Evolutionary conservation across 208 protist genomes (phyloP).

Genomic region (Crithidia bombi): DNA sequence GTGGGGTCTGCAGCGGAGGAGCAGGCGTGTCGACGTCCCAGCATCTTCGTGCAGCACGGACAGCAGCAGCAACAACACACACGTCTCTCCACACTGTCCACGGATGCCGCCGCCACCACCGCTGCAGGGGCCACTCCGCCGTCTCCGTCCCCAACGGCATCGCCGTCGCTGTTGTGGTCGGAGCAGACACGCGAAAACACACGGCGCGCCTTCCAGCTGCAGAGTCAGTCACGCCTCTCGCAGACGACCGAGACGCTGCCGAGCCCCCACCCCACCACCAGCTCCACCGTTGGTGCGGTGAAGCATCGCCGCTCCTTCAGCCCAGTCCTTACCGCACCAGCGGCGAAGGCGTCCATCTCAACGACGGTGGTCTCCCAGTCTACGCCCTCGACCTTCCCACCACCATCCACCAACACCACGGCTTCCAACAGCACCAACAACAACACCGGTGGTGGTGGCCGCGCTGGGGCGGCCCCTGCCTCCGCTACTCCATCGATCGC

Average conservation of each 20-base stretch:
- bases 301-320: constrained; percentile 10
- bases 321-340: neutral
- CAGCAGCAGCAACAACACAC: neutral
- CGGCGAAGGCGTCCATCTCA: neutral
- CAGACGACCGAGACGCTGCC: constrained; percentile 8
- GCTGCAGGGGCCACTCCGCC: neutral
- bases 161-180: constrained; percentile 14
- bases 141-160: neutral
- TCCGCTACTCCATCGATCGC: neutral
- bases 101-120: neutral
- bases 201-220: constrained; percentile 31
- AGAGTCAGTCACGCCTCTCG: constrained; percentile 22
- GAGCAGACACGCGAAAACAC: constrained; percentile 45
- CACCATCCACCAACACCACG: neutral
- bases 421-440: neutral
- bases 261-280: neutral
- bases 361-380: neutral
- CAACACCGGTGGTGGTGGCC: neutral
- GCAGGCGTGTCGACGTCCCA: constrained; percentile 20
- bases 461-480: neutral
- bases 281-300: neutral
- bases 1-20: constrained; percentile 26
- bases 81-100: neutral
- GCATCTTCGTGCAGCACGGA: constrained; percentile 34
- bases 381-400: neutral